These are phyloP conservation scores for Phytophthora ramorum DNA, from an alignment of 352 stramenopile genomes.

Conservation along the genomic window DNA sequence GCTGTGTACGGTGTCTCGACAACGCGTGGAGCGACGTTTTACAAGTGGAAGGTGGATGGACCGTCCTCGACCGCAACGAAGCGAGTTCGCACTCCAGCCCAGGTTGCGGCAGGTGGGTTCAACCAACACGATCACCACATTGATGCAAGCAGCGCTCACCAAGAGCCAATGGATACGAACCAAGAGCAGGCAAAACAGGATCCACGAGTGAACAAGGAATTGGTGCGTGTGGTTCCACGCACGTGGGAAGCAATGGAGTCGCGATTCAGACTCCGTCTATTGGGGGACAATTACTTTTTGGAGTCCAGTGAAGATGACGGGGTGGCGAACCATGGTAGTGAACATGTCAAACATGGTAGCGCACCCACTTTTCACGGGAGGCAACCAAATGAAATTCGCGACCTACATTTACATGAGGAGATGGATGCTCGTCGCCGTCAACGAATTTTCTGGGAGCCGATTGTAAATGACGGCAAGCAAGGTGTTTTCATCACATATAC, in stretches of 20 bases:
- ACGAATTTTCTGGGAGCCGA: constrained; percentile 71
- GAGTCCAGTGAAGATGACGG: constrained; percentile 49
- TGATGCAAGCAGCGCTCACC: constrained; percentile 6
- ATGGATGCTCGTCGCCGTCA: constrained; percentile 28
- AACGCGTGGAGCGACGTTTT: constrained; percentile 61
- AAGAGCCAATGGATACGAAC: background rate
- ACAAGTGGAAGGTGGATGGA: constrained; percentile 74
- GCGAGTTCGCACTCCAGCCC: constrained; percentile 1
- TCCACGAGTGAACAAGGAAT: constrained; percentile 22
- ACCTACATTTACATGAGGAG: constrained; percentile 32
- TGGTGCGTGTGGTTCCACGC: constrained; percentile 35
- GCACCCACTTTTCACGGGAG: constrained; percentile 37
- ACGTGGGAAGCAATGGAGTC: constrained; percentile 53
- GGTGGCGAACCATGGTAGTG: constrained; percentile 27
- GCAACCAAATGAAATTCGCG: constrained; percentile 26
- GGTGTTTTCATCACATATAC: constrained; percentile 88
- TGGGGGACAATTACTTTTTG: constrained; percentile 71
- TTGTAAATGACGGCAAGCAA: constrained; percentile 75
- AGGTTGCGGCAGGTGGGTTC: constrained; percentile 4
- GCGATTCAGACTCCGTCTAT: constrained; percentile 54
- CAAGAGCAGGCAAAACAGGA: constrained; percentile 5
- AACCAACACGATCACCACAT: constrained; percentile 15
- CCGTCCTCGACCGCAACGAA: constrained; percentile 56
- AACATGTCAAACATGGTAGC: constrained; percentile 1
- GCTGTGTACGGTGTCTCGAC: constrained; percentile 73